Conservation (phyloP, 495 filamentous ascomycete species). For the Podospora pseudocomata region DNA sequence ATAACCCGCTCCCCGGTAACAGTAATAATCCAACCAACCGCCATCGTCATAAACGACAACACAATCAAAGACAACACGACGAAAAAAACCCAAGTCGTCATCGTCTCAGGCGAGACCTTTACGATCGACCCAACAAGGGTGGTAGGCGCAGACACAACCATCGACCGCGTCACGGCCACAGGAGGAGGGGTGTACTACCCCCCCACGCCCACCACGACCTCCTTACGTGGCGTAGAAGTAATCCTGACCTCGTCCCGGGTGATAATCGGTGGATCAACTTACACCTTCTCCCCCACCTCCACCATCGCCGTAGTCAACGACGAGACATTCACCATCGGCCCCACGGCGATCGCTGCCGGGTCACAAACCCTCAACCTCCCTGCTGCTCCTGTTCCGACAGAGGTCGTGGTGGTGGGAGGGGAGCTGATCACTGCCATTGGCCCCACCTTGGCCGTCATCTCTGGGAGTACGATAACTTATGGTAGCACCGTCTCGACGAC, state of each 20-base stretch:
- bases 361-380: constrained; percentile 37
- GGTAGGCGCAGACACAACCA: constrained; percentile 39
- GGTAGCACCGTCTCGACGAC: constrained; percentile 28
- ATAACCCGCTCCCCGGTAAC: constrained; percentile 29
- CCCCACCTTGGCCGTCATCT: constrained; percentile 40
- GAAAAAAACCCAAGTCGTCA: constrained; percentile 35
- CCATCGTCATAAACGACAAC: constrained; percentile 41
- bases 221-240: constrained; percentile 40
- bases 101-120: constrained; percentile 42
- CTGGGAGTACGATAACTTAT: constrained; percentile 43
- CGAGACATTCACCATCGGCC: constrained; percentile 47
- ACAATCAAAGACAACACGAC: constrained; percentile 40
- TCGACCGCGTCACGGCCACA: constrained; percentile 33
- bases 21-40: constrained; percentile 39
- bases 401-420: constrained; percentile 44
- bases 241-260: constrained; percentile 39
- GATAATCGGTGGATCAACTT: constrained; percentile 46
- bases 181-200: constrained; percentile 27
- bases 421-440: constrained; percentile 47
- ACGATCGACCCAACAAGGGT: constrained; percentile 41
- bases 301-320: constrained; percentile 29
- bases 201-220: constrained; percentile 34
- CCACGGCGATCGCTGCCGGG: constrained; percentile 39
- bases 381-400: constrained; percentile 33
- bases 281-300: constrained; percentile 32